phyloP scores from a whole-genome alignment of 1,139 yeast genomes.

The Geotrichum bryndzae region DNA sequence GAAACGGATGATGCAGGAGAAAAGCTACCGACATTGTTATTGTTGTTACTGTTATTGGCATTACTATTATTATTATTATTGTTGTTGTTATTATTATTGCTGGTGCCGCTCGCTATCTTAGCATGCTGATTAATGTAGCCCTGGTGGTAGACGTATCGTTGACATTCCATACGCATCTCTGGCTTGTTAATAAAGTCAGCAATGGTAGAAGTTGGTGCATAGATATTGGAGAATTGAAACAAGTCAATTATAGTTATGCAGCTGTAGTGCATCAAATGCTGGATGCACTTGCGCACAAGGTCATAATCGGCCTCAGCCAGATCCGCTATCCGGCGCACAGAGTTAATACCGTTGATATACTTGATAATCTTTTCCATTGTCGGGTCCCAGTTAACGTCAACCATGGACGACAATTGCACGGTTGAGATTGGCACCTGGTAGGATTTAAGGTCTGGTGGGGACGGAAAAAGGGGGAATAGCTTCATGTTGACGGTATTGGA shows the following conservation, averaged over 20 bases:
- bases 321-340: conserved; percentile 68
- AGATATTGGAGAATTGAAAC: conserved; percentile 81
- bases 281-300: conserved; percentile 79
- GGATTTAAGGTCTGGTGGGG: conserved; percentile 67
- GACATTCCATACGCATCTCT: conserved; percentile 77
- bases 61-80: too few species aligned
- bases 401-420: conserved; percentile 60
- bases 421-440: conserved; percentile 86
- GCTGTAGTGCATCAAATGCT: conserved; percentile 83
- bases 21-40: background rate
- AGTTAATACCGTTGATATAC: conserved; percentile 80
- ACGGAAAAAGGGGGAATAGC: conserved; percentile 77
- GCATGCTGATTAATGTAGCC: conserved; percentile 2
- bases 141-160: conserved; percentile 53
- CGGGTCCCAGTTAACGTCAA: conserved; percentile 95
- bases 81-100: background rate
- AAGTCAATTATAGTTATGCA: conserved; percentile 79
- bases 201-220: conserved; percentile 81
- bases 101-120: background rate
- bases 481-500: conserved; percentile 90
- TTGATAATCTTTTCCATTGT: conserved; percentile 87
- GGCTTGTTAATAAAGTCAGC: conserved; percentile 59
- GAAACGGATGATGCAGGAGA: conserved; percentile 21
- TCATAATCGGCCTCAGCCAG: conserved; percentile 76
- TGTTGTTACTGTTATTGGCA: background rate